A percentile compares a stretch with the other conserved stretches of the same genome.
Conservation (phyloP, 2,329 filamentous ascomycete species). For the Ophiognomonia clavigignenti-juglandacearum region DNA sequence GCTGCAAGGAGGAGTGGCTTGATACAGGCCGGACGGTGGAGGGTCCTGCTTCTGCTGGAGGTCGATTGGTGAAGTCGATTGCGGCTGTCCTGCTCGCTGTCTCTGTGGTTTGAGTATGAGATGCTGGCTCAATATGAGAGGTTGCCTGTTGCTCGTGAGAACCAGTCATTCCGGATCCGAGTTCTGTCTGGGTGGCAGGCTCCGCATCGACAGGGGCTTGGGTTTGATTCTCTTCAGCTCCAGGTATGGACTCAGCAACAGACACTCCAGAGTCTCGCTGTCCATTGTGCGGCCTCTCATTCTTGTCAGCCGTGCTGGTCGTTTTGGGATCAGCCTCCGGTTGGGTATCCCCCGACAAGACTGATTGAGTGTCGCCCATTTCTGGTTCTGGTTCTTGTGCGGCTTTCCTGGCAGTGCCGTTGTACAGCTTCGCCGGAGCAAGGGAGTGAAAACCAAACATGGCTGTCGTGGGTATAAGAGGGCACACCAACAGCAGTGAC, state of each 20-base stretch:
- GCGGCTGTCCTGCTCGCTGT: background rate
- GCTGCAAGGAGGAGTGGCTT: background rate
- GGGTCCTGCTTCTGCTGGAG: background rate
- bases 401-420: constrained; percentile 1
- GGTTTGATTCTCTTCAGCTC: too few relatives aligned
- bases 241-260: too few relatives aligned
- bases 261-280: too few relatives aligned
- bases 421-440: constrained; percentile 4
- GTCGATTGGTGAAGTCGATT: background rate
- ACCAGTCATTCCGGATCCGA: too few relatives aligned
- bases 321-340: background rate
- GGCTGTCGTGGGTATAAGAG: background rate
- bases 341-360: background rate
- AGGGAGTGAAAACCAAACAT: constrained; percentile 13
- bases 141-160: too few relatives aligned
- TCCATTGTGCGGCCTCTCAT: background rate
- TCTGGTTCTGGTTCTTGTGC: background rate
- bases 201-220: too few relatives aligned
- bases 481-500: background rate
- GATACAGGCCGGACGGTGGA: background rate
- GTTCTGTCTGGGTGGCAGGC: too few relatives aligned
- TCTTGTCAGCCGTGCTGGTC: background rate
- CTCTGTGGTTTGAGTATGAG: background rate
- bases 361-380: constrained; percentile 1
- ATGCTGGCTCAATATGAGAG: too few relatives aligned